These are phyloP conservation scores for Symbiodinium natans DNA, from an alignment of 73 alveolate genomes.

Conservation along the genomic window DNA sequence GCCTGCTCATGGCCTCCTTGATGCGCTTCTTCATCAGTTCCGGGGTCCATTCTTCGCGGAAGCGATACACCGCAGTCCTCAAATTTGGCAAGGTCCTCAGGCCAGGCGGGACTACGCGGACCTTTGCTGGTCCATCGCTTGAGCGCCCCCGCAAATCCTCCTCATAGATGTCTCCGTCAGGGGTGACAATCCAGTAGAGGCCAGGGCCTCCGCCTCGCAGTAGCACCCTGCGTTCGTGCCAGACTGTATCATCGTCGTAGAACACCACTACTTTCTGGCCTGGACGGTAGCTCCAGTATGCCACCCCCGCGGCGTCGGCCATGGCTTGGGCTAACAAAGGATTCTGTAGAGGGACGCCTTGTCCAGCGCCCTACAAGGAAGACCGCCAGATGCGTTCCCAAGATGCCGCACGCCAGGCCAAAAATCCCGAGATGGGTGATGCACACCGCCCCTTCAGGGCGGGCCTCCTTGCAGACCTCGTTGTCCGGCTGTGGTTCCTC, in stretches of 20 bases:
- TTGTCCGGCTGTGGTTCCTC: too few relatives aligned
- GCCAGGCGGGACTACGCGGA: neutral
- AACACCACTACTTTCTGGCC: slow-evolving; percentile 9
- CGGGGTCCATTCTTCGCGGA: neutral
- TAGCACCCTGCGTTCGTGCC: slow-evolving; percentile 7
- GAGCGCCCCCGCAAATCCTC: neutral
- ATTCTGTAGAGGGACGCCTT: neutral
- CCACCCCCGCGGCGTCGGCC: neutral
- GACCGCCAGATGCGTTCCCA: neutral
- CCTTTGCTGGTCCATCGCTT: neutral
- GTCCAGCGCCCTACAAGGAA: neutral
- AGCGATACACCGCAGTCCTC: neutral
- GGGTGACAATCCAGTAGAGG: neutral
- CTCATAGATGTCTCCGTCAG: neutral
- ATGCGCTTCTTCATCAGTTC: too few relatives aligned
- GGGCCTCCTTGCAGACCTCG: too few relatives aligned
- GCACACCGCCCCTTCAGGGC: too few relatives aligned
- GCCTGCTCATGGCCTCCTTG: too few relatives aligned
- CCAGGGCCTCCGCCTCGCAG: neutral
- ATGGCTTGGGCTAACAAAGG: neutral
- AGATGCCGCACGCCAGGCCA: too few relatives aligned
- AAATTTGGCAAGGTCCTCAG: neutral
- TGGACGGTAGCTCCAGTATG: neutral
- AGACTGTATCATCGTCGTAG: neutral
- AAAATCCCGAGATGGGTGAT: too few relatives aligned